A percentile compares a stretch with the other conserved stretches of the same genome.
phyloP scores from a whole-genome alignment of 805 yeast species.

The Ogataea nitratoaversa region DNA sequence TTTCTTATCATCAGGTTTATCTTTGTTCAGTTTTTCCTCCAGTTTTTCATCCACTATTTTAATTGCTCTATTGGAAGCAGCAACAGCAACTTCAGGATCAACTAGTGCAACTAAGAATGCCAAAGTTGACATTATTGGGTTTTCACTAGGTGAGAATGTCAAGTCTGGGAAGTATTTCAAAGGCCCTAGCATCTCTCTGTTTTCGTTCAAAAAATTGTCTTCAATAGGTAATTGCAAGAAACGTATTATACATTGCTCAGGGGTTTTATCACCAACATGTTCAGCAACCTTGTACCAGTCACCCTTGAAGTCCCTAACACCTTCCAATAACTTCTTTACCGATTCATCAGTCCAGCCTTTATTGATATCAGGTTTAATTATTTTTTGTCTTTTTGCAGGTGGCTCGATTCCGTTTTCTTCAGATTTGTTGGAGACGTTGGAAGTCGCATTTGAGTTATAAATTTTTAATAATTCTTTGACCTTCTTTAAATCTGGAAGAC shows the following conservation, averaged over 20 bases:
- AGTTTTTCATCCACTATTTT: slow-evolving; percentile 43
- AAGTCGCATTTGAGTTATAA: slow-evolving; percentile 1
- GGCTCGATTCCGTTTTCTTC: slow-evolving; percentile 10
- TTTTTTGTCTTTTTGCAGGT: slow-evolving; percentile 19
- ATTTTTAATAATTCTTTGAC: slow-evolving; percentile 21
- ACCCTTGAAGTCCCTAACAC: slow-evolving; percentile 55
- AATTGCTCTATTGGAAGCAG: slow-evolving; percentile 68
- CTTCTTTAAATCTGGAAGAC: slow-evolving; percentile 33
- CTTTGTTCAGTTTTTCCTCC: slow-evolving; percentile 34
- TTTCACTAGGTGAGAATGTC: slow-evolving; percentile 81
- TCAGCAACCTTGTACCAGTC: slow-evolving; percentile 80
- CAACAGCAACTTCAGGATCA: slow-evolving; percentile 80
- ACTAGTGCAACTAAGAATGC: slow-evolving; percentile 82
- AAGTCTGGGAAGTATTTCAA: slow-evolving; percentile 78
- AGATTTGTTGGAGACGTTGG: slow-evolving; percentile 1
- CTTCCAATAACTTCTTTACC: slow-evolving; percentile 55
- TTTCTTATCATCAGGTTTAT: slow-evolving; percentile 18
- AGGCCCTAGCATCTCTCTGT: slow-evolving; percentile 55
- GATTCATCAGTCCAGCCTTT: slow-evolving; percentile 67
- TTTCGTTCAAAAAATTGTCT: slow-evolving; percentile 56
- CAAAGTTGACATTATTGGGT: slow-evolving; percentile 91
- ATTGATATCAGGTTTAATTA: slow-evolving; percentile 33
- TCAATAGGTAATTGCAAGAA: slow-evolving; percentile 80
- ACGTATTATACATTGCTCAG: slow-evolving; percentile 76
- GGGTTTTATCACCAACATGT: slow-evolving; percentile 61